phyloP scores from a whole-genome alignment of 768 basidiomycete species.

The Boletus fagicola region DNA sequence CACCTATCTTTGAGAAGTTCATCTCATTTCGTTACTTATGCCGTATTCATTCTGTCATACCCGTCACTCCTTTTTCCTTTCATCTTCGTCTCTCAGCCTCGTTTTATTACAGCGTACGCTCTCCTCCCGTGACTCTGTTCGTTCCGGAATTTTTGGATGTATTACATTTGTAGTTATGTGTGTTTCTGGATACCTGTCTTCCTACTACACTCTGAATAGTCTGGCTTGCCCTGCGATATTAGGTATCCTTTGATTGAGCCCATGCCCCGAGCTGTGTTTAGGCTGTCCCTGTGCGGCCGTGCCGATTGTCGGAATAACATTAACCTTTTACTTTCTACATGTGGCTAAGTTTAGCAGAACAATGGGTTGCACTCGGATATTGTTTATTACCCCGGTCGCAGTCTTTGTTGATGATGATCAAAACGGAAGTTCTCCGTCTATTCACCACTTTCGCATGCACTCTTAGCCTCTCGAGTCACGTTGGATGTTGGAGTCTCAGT shows the following conservation, averaged over 20 bases:
- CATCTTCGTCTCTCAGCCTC: slow-evolving; percentile 5
- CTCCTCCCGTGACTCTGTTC: slow-evolving; percentile 25
- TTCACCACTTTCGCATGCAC: neutral
- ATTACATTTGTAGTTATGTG: slow-evolving; percentile 38
- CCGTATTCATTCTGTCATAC: slow-evolving; percentile 36
- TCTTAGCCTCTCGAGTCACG: neutral
- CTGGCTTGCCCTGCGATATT: slow-evolving; percentile 11
- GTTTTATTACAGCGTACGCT: slow-evolving; percentile 21
- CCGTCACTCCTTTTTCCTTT: slow-evolving; percentile 25
- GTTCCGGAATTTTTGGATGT: slow-evolving; percentile 35
- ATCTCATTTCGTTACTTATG: slow-evolving; percentile 32
- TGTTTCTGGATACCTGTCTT: slow-evolving; percentile 38
- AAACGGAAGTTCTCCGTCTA: neutral
- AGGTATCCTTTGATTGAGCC: neutral
- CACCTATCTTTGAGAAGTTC: slow-evolving; percentile 18
- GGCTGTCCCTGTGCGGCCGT: too few species aligned
- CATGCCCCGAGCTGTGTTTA: neutral
- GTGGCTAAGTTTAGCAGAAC: neutral
- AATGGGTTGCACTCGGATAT: neutral
- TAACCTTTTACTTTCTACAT: neutral
- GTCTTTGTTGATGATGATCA: neutral
- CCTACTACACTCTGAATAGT: slow-evolving; percentile 26
- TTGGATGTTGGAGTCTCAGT: slow-evolving; percentile 23
- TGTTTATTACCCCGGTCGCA: neutral
- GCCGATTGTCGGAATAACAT: too few species aligned